Evolutionary conservation across 1,284 basidiomycete species (phyloP), one percentile per base, ranked within the genome.

Genomic region (Ganoderma lucidum): DNA sequence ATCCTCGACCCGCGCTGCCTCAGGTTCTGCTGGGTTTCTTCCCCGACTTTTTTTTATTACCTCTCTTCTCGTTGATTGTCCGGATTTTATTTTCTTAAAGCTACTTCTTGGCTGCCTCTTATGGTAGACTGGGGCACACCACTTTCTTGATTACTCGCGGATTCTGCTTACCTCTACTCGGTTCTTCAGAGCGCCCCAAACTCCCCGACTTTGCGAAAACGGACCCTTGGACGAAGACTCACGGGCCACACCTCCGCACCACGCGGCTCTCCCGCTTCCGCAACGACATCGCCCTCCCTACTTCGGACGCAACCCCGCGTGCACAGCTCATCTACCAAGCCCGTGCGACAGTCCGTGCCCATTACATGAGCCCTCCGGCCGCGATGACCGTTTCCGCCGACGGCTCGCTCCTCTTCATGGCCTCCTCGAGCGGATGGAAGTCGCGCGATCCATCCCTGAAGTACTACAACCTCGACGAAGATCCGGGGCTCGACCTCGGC

Each of bases 381-480:
- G 48, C 48, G 10, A 51, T 51, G 48, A 23, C 48, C 9, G 28
- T 51, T 23, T 51, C 48, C 48, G 48, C 23, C 44, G 14, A 65
- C 19, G 76, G 76, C 2, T 74, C 74, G 6, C 77, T 76, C 41
- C 64, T 83, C 4, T 74, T 76, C 1, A 37, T 81, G 8, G 62
- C 73, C 1, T 62, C 70, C 19, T 73, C 74, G n/a, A 76, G 78
- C 5, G 82, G 83, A 2, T 83, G 72, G 63, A 83, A 81, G 70
- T 73, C 79, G 55, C 77, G 80, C 19, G 74, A 76, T 1, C 81
- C 83, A 0, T 63, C 69, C 9, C 68, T 83, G 14, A 44, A 66
- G 4, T 79, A 75, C 68, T 79, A 76, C 71, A 66, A 77, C n/a
- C 75, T 77, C 15, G 70, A 72, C 69, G 53, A 74, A 37, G 74